A percentile compares a stretch with the other conserved stretches of the same genome.
Conservation (phyloP, 1,139 yeast genomes). For the Scheffersomyces illinoinensis region DNA sequence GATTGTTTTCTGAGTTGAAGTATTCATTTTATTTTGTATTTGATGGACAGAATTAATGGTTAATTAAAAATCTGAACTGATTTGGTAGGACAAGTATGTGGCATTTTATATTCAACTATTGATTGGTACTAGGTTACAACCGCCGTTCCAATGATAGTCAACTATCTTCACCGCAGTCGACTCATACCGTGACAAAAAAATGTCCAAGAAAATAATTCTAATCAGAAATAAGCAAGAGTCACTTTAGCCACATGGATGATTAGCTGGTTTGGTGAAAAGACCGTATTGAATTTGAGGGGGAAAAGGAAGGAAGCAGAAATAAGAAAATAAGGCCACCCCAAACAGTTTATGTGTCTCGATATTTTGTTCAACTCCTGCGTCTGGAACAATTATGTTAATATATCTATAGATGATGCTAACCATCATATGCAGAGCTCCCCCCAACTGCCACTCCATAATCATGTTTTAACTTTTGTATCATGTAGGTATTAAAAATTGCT, state of each 20-base stretch:
- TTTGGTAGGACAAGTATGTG: background rate
- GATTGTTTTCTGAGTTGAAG: background rate
- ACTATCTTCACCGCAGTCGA: background rate
- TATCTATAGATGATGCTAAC: background rate
- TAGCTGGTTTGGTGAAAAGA: background rate
- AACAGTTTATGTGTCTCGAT: background rate
- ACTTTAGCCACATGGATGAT: background rate
- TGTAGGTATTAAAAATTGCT: background rate
- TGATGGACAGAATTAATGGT: background rate
- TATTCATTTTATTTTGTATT: background rate
- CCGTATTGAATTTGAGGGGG: background rate
- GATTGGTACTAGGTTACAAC: background rate
- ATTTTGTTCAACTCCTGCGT: background rate
- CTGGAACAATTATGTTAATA: background rate
- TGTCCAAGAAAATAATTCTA: background rate
- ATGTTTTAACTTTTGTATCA: background rate
- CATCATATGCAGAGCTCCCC: background rate
- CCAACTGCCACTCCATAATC: background rate
- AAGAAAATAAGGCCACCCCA: background rate
- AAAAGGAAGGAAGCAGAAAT: background rate
- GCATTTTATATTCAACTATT: background rate
- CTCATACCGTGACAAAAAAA: background rate
- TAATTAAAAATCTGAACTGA: background rate
- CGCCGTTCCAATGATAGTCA: background rate
- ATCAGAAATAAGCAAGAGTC: background rate